Conservation (phyloP, 768 basidiomycete genomes). For the Naganishia onofrii region DNA sequence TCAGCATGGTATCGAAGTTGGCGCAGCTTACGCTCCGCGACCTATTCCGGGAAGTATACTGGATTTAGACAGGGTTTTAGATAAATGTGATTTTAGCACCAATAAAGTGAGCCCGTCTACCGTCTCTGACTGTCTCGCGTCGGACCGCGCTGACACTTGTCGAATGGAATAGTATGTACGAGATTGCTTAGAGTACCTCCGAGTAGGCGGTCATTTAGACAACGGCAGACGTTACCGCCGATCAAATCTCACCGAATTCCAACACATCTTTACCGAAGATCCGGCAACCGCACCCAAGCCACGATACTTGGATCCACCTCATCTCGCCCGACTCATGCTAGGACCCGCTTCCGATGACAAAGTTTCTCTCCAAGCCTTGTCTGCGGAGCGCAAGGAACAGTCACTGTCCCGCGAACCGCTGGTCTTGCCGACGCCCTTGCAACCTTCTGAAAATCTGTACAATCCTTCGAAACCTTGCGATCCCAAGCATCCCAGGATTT, state of each 20-base stretch:
- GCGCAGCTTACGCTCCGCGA: constrained; percentile 74
- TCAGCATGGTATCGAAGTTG: constrained; percentile 10
- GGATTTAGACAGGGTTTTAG: constrained; percentile 87
- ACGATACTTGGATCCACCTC: constrained; percentile 4
- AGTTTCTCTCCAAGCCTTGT: constrained; percentile 2
- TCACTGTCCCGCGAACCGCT: constrained; percentile 42
- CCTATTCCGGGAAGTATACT: constrained; percentile 79
- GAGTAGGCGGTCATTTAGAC: constrained; percentile 86
- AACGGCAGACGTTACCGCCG: constrained; percentile 71
- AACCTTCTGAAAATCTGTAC: constrained; percentile 39
- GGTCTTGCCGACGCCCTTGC: constrained; percentile 37
- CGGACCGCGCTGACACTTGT: not conserved
- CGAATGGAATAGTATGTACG: constrained; percentile 76
- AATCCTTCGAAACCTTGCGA: constrained; percentile 64
- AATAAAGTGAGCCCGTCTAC: constrained; percentile 52
- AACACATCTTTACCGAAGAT: constrained; percentile 79
- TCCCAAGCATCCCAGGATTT: constrained; percentile 76
- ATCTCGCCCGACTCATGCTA: constrained; percentile 31
- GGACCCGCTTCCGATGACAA: constrained; percentile 18
- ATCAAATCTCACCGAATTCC: constrained; percentile 76
- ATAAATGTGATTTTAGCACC: constrained; percentile 84
- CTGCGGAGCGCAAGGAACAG: constrained; percentile 15
- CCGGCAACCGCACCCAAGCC: constrained; percentile 31
- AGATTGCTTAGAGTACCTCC: constrained; percentile 89
- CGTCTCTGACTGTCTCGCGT: not conserved